Evolutionary conservation across 441 rosid genomes (phyloP).

Genomic region (Adansonia gregorii): DNA sequence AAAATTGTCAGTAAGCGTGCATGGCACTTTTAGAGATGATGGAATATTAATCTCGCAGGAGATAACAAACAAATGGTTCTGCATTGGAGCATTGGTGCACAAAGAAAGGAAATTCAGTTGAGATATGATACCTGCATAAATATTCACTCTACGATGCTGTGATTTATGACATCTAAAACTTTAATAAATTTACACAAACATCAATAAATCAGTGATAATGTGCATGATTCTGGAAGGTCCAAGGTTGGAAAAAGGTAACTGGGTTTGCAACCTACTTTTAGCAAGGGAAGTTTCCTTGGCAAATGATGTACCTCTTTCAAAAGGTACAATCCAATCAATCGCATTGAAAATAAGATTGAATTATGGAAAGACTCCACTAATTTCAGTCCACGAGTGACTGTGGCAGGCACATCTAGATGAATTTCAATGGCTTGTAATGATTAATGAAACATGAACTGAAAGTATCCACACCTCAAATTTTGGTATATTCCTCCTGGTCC

Average conservation of each 20-base stretch:
- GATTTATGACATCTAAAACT: slow-evolving; percentile 16
- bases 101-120: slow-evolving; percentile 17
- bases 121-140: background rate
- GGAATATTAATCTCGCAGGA: background rate
- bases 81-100: background rate
- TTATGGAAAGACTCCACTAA: background rate
- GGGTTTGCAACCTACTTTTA: background rate
- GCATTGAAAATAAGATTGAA: background rate
- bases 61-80: background rate
- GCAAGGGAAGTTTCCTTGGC: slow-evolving; percentile 5
- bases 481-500: slow-evolving; percentile 78
- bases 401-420: slow-evolving; percentile 20
- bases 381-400: background rate
- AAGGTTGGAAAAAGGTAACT: background rate
- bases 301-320: slow-evolving; percentile 13
- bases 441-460: background rate
- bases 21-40: background rate
- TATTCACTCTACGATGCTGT: background rate
- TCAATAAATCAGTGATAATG: slow-evolving; percentile 5
- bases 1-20: background rate
- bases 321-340: slow-evolving; percentile 14
- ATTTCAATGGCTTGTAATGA: background rate
- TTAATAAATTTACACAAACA: background rate
- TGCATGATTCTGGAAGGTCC: slow-evolving; percentile 1
- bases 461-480: slow-evolving; percentile 63